Percentiles rank a stretch among this genome's conserved stretches.
Evolutionary conservation across 1,284 basidiomycete genomes (phyloP).

Genomic region (Ustilago tritici): DNA sequence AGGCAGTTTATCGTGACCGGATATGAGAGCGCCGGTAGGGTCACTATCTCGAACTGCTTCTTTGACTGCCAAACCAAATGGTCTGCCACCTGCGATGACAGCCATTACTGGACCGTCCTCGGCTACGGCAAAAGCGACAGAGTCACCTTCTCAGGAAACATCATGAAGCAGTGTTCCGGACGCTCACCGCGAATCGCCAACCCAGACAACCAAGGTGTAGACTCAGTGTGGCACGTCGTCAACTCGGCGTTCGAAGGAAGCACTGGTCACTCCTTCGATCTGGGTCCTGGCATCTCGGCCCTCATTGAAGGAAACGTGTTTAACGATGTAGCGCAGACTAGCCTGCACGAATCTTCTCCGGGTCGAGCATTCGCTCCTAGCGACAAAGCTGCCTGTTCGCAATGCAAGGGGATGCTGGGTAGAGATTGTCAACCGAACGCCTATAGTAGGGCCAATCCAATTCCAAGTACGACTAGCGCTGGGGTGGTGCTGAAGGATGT

Average conservation of each 20-base stretch:
- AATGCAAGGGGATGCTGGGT: slow-evolving; percentile 27
- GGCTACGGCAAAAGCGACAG: slow-evolving; percentile 41
- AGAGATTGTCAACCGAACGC: slow-evolving; percentile 43
- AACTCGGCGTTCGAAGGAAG: slow-evolving; percentile 31
- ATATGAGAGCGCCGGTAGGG: slow-evolving; percentile 15
- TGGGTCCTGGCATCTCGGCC: slow-evolving; percentile 24
- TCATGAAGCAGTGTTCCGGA: slow-evolving; percentile 45
- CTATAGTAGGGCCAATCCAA: slow-evolving; percentile 23
- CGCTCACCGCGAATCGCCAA: slow-evolving; percentile 41
- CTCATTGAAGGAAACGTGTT: slow-evolving; percentile 53
- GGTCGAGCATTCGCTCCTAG: slow-evolving; percentile 35
- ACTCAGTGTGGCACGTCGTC: slow-evolving; percentile 43
- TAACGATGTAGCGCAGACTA: slow-evolving; percentile 33
- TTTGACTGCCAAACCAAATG: slow-evolving; percentile 48
- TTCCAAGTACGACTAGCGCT: slow-evolving; percentile 33
- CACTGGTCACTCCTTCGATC: slow-evolving; percentile 40
- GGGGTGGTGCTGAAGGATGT: slow-evolving; percentile 29
- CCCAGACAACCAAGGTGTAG: slow-evolving; percentile 13
- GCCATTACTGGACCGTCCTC: slow-evolving; percentile 50
- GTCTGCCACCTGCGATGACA: slow-evolving; percentile 41
- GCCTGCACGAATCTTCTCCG: slow-evolving; percentile 25
- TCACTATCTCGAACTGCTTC: slow-evolving; percentile 42
- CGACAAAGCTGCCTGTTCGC: slow-evolving; percentile 18
- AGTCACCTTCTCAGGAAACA: slow-evolving; percentile 41
- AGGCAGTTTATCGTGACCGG: slow-evolving; percentile 47